Base-by-base conservation (phyloP, 805 yeast species). In the Starmerella stellata region DNA sequence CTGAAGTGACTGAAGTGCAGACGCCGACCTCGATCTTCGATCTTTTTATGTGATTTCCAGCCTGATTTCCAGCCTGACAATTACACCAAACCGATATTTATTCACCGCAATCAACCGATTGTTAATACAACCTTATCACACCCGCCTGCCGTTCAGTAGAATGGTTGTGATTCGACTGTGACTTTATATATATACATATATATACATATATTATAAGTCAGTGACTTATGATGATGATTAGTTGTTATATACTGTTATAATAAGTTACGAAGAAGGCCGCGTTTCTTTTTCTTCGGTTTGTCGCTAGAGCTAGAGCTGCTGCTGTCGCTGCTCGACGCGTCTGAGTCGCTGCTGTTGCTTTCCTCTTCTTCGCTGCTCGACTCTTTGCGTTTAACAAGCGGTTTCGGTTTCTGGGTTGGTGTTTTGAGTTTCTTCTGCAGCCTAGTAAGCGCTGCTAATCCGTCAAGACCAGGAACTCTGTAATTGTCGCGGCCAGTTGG, bases 311-410 rank as follows among this genome's bases (percentile, higher is more conserved):
- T 43, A 7, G 32, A 38, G 24, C 36, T 35, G 16, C 34, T 33
- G n/a, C 30, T 32, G 24, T 29, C 39, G 21, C 30, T 24, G 29
- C 34, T 24, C 4, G 16, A 24, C 9, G 20, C 20, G 25, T 21
- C 16, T 5, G 27, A 14, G 23, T 36, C 27, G 15, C n/a, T 29
- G 9, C 21, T 11, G 32, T 15, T 27, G 17, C 37, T 39, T 4
- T 23, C 27, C 30, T 41, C 43, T 24, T 40, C 46, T 14, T 31
- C 39, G 14, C 39, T 35, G 39, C 44, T 41, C 18, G 24, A 13
- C 19, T 5, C 14, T 13, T 5, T 8, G 7, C 9, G 11, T 8
- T 5, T 5, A 29, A 15, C 15, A 5, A 8, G 16, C 16, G 32
- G 32, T 13, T 8, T 13, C 15, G 7, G 32, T 17, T 29, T 29